A percentile compares a stretch with the other conserved stretches of the same genome.
phyloP scores from a whole-genome alignment of 768 basidiomycete genomes.

The Hortiboletus campestris region DNA sequence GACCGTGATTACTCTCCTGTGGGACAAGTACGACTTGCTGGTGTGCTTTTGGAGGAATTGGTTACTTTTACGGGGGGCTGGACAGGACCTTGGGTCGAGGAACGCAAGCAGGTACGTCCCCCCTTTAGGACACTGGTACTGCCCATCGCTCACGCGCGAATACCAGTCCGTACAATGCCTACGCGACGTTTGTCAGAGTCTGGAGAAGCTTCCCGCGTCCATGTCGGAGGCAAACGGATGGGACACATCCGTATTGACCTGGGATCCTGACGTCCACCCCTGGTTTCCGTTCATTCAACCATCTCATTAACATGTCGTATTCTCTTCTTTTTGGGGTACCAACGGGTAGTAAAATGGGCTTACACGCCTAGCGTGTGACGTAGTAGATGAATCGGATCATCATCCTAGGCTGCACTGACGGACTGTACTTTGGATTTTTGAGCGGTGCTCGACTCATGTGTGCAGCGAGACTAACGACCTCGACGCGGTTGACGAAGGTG shows the following conservation, averaged over 20 bases:
- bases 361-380: too few species aligned
- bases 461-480: constrained; percentile 23
- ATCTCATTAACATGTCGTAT: not conserved
- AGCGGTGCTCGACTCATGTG: constrained; percentile 26
- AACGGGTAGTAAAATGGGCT: not conserved
- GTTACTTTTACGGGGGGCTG: constrained; percentile 35
- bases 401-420: too few species aligned
- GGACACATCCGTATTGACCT: constrained; percentile 40
- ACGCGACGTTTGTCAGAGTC: constrained; percentile 35
- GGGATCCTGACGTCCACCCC: constrained; percentile 47
- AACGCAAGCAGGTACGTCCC: constrained; percentile 42
- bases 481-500: constrained; percentile 35
- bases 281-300: constrained; percentile 47
- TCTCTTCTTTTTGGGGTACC: not conserved
- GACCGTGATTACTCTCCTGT: constrained; percentile 41
- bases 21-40: constrained; percentile 44
- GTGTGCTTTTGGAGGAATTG: constrained; percentile 35
- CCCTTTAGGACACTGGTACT: not conserved
- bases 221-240: constrained; percentile 36
- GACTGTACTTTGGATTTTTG: too few species aligned
- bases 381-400: too few species aligned
- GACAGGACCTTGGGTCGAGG: constrained; percentile 47
- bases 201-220: constrained; percentile 39
- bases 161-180: constrained; percentile 43
- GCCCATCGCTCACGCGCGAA: not conserved